phyloP scores from a whole-genome alignment of 2,329 filamentous ascomycete genomes.

The Fusarium xyrophilum region DNA sequence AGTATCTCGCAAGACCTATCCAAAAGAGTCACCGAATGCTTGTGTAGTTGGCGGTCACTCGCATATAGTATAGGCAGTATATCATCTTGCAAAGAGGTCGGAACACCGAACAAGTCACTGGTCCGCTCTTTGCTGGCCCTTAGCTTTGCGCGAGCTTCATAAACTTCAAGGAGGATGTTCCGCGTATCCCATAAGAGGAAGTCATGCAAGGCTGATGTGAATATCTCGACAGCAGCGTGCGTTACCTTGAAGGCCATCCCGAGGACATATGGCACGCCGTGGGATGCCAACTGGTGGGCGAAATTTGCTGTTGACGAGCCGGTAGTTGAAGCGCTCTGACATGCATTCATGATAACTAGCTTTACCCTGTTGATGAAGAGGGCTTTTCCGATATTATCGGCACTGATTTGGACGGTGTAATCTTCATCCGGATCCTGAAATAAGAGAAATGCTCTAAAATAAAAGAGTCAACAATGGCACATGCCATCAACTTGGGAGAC shows the following conservation, averaged over 20 bases:
- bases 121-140: not conserved
- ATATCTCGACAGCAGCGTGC: not conserved
- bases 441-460: not conserved
- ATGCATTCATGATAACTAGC: not conserved
- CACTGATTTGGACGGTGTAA: not conserved
- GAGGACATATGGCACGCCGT: not conserved
- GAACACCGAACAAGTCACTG: not conserved
- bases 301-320: not conserved
- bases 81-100: not conserved
- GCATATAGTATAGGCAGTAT: not conserved
- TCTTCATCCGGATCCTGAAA: not conserved
- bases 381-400: not conserved
- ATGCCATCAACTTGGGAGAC: not conserved
- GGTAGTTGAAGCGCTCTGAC: not conserved
- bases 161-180: not conserved
- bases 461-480: not conserved
- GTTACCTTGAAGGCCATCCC: not conserved
- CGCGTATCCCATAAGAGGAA: not conserved
- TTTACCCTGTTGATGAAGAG: not conserved
- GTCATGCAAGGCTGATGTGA: not conserved
- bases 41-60: not conserved
- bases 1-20: not conserved
- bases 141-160: not conserved
- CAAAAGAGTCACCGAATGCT: not conserved
- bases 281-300: not conserved